Evolutionary conservation across 2,329 filamentous ascomycete species (phyloP).

Genomic region (Harringtonia aguacate): DNA sequence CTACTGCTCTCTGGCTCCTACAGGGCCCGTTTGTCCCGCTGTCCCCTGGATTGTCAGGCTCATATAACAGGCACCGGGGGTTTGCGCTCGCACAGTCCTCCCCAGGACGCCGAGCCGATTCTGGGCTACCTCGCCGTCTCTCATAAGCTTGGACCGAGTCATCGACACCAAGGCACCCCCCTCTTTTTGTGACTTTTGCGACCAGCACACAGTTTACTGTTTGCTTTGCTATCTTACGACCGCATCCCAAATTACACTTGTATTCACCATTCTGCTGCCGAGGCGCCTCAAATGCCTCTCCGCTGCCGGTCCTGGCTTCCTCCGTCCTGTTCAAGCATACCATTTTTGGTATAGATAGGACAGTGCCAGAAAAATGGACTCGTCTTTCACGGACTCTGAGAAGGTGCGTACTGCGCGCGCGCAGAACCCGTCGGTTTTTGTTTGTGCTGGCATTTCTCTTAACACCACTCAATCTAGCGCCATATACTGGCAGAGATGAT

Average conservation of each 20-base stretch:
- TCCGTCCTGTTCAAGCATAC: conserved; percentile 15
- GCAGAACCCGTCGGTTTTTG: background rate
- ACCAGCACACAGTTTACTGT: too few relatives aligned
- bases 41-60: conserved; percentile 14
- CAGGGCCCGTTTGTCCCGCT: too few relatives aligned
- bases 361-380: conserved; percentile 24
- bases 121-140: background rate
- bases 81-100: conserved; percentile 5
- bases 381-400: conserved; percentile 37
- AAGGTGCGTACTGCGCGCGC: conserved; percentile 28
- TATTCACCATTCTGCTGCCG: too few relatives aligned
- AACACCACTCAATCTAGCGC: conserved; percentile 28
- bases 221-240: too few relatives aligned
- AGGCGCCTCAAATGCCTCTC: background rate
- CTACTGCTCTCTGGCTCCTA: too few relatives aligned
- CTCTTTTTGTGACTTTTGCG: too few relatives aligned
- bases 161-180: background rate
- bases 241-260: too few relatives aligned
- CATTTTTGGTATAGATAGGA: conserved; percentile 12
- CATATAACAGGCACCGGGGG: conserved; percentile 7
- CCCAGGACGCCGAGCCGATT: background rate
- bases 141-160: background rate
- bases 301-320: background rate
- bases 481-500: conserved; percentile 48
- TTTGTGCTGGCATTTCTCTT: background rate